A percentile compares a stretch with the other conserved stretches of the same genome.
These are phyloP conservation scores for Candolleomyces efflorescens DNA, from an alignment of 768 basidiomycete genomes.

Conservation along the genomic window DNA sequence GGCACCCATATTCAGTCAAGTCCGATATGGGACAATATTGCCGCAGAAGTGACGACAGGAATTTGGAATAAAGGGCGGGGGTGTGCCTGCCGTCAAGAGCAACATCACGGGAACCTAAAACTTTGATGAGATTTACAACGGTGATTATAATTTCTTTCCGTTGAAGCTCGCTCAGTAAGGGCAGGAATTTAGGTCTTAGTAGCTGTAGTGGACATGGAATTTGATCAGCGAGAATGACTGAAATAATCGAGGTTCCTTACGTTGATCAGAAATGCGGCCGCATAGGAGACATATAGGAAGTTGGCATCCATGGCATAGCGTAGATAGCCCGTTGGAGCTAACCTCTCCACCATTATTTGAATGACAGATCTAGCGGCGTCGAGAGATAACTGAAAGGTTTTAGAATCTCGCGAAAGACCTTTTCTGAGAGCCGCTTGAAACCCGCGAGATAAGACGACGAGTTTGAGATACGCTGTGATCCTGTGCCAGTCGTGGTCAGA, in stretches of 20 bases:
- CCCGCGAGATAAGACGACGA: slow-evolving; percentile 52
- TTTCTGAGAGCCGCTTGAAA: slow-evolving; percentile 45
- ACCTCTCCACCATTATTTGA: slow-evolving; percentile 44
- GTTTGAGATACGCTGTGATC: slow-evolving; percentile 49
- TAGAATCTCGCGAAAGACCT: slow-evolving; percentile 36
- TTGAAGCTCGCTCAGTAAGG: slow-evolving; percentile 34
- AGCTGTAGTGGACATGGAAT: slow-evolving; percentile 28
- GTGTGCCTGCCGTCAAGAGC: slow-evolving; percentile 54
- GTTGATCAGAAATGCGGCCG: slow-evolving; percentile 57
- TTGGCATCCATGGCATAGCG: slow-evolving; percentile 53
- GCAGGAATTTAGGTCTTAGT: slow-evolving; percentile 44
- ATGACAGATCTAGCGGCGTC: slow-evolving; percentile 56
- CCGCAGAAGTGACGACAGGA: slow-evolving; percentile 44
- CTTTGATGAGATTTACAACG: slow-evolving; percentile 40
- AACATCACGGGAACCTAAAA: slow-evolving; percentile 45
- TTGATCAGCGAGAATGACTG: not conserved
- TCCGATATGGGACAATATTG: not conserved
- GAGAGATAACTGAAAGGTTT: slow-evolving; percentile 44
- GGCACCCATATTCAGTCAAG: not conserved
- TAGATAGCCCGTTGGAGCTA: slow-evolving; percentile 51
- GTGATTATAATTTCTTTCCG: slow-evolving; percentile 38
- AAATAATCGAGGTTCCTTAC: slow-evolving; percentile 28
- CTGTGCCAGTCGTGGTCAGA: slow-evolving; percentile 19
- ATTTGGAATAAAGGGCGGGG: slow-evolving; percentile 54
- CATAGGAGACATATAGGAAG: slow-evolving; percentile 52